Base-by-base conservation (phyloP, 768 basidiomycete genomes). In the Piloderma croceum region DNA sequence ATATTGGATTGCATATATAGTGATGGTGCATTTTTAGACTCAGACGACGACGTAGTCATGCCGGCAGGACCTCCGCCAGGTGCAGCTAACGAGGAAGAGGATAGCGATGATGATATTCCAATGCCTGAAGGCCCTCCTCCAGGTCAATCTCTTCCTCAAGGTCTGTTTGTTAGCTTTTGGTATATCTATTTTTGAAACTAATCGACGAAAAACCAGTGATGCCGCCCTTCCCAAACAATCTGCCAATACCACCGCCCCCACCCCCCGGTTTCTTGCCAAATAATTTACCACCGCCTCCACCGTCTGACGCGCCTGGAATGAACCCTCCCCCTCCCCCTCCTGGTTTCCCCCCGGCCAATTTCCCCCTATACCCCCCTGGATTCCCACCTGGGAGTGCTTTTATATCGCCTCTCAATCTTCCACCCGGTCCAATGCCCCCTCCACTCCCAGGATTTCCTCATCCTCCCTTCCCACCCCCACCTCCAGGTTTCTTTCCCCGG, bases 121-220 rank as follows among this genome's bases (percentile, higher is more conserved):
- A 85, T 94, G 82, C 92, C 92, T 10, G 83, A 82, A 38, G 90
- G 83, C 2, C 86, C 83, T 27, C 85, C 85, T 31, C 76, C 78
- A 3, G 63, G 62, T 22, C 41, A 57, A 45, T 42, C 35, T 41
- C 31, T 7, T 39, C 35, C 2, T 23, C 25, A 15, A 7, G 27
- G 7, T n/a, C 7, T 27, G 48, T 34, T 29, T 20, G 20, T 6
- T 29, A 22, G 12, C 41, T 20, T 19, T 34, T 15, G 12, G 19
- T 24, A 17, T 24, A 18, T 17, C 42, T 7, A 17, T 33, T 34
- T n/a, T n/a, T n/a, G n/a, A n/a, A n/a, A n/a, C n/a, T n/a, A n/a
- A n/a, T n/a, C n/a, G n/a, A n/a, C n/a, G n/a, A n/a, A n/a, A n/a
- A n/a, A n/a, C n/a, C n/a, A n/a, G n/a, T n/a, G n/a, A n/a, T n/a